Evolutionary conservation across 345 rosid genomes (phyloP).

Genomic region (Hevea brasiliensis): DNA sequence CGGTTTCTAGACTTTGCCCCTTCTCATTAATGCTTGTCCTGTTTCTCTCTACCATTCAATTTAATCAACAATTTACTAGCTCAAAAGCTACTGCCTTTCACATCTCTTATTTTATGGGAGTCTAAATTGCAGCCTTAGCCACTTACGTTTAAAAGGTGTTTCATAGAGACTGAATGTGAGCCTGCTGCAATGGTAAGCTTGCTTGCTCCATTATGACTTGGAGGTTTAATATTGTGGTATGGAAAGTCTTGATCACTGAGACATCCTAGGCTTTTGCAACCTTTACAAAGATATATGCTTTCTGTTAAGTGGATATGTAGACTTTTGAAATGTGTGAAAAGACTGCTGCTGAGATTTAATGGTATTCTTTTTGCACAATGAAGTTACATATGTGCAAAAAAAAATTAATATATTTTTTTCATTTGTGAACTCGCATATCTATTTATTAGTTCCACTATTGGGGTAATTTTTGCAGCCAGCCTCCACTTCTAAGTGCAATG

Average conservation of each 20-base stretch:
- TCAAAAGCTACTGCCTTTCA: neutral
- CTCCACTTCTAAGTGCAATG: conserved; percentile 93
- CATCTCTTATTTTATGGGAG: too few relatives aligned
- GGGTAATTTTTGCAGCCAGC: conserved; percentile 53
- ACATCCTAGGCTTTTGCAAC: neutral
- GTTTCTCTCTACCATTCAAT: neutral
- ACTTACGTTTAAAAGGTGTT: too few relatives aligned
- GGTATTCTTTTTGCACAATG: neutral
- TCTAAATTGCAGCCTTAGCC: neutral
- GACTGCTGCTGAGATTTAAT: neutral
- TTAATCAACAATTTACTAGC: neutral
- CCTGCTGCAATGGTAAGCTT: neutral
- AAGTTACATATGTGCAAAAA: too few relatives aligned
- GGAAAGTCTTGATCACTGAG: neutral
- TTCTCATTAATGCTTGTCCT: neutral
- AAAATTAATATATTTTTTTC: too few relatives aligned
- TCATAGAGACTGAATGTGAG: neutral
- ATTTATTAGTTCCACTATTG: neutral
- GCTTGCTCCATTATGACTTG: neutral
- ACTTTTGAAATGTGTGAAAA: neutral
- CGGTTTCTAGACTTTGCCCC: neutral
- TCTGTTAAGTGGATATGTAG: neutral
- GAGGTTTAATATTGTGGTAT: neutral
- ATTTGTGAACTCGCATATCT: neutral
- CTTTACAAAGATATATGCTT: neutral